A percentile compares a stretch with the other conserved stretches of the same genome.
phyloP scores from a whole-genome alignment of 768 basidiomycete genomes.

The Epithele typhae region DNA sequence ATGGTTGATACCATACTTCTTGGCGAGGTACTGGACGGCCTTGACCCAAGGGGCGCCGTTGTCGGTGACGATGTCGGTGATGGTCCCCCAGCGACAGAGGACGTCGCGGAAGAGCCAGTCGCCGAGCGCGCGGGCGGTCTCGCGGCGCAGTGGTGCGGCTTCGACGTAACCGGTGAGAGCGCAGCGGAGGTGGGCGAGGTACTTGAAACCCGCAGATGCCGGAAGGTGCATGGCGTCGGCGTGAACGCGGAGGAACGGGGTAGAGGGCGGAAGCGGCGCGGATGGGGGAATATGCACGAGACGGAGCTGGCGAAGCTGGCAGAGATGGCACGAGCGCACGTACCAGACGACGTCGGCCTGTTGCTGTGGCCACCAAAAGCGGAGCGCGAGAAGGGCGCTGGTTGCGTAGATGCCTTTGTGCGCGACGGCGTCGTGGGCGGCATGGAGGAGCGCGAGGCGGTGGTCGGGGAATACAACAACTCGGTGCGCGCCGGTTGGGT shows the following conservation, averaged over 20 bases:
- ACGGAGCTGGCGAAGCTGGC: conserved; percentile 26
- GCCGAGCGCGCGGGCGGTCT: conserved; percentile 25
- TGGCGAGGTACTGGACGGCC: conserved; percentile 18
- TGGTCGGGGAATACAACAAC: too few species aligned
- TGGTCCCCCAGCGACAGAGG: conserved; percentile 36
- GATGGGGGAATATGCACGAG: conserved; percentile 24
- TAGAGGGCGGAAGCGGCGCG: conserved; percentile 11
- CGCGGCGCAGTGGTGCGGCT: conserved; percentile 20
- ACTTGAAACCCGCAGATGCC: conserved; percentile 28
- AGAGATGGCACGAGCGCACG: conserved; percentile 31
- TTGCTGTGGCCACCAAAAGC: conserved; percentile 25
- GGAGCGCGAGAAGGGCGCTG: neutral
- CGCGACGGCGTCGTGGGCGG: conserved; percentile 14
- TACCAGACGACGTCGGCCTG: conserved; percentile 19
- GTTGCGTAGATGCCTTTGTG: conserved; percentile 19
- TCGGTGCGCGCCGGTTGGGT: conserved; percentile 15
- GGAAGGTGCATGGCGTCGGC: conserved; percentile 41
- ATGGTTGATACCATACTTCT: conserved; percentile 31
- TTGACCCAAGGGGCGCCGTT: conserved; percentile 32
- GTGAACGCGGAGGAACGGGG: conserved; percentile 32
- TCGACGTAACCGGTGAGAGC: conserved; percentile 32
- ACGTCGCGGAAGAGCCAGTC: conserved; percentile 34
- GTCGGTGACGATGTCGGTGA: conserved; percentile 37
- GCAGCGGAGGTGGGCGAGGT: conserved; percentile 36
- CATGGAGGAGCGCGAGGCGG: too few species aligned